Conservation (phyloP, 1,139 yeast genomes). For the Zygoascus hellenicus region DNA sequence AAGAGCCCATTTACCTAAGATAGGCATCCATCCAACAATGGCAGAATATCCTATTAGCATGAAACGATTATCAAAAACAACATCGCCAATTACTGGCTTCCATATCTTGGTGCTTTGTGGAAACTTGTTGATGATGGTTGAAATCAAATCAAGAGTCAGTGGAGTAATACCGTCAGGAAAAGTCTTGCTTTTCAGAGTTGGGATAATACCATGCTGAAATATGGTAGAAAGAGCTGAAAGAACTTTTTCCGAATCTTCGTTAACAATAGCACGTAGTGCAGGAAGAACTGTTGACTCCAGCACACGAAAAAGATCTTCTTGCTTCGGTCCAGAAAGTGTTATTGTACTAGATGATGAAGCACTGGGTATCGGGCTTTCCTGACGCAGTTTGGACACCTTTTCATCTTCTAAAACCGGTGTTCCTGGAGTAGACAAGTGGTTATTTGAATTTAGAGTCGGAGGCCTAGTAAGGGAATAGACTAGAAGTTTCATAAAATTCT, state of each 20-base stretch:
- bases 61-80: constrained; percentile 35
- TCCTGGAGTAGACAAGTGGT: constrained; percentile 1
- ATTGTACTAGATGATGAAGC: neutral
- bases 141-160: constrained; percentile 29
- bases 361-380: neutral
- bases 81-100: constrained; percentile 36
- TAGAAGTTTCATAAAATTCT: constrained; percentile 53
- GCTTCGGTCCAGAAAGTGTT: constrained; percentile 12
- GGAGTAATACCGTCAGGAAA: constrained; percentile 12
- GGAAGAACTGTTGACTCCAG: constrained; percentile 37
- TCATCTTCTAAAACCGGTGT: constrained; percentile 13
- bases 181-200: constrained; percentile 38
- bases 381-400: neutral
- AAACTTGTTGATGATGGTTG: neutral
- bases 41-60: constrained; percentile 36
- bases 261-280: constrained; percentile 38
- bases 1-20: constrained; percentile 52
- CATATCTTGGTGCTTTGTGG: constrained; percentile 34
- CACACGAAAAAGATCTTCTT: constrained; percentile 38
- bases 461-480: constrained; percentile 37
- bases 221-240: constrained; percentile 38
- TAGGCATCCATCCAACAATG: constrained; percentile 42
- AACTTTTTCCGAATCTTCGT: constrained; percentile 44
- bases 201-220: constrained; percentile 38
- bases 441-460: constrained; percentile 3